Evolutionary conservation across 257 asterid species (phyloP).

Genomic region (Solanum etuberosum): DNA sequence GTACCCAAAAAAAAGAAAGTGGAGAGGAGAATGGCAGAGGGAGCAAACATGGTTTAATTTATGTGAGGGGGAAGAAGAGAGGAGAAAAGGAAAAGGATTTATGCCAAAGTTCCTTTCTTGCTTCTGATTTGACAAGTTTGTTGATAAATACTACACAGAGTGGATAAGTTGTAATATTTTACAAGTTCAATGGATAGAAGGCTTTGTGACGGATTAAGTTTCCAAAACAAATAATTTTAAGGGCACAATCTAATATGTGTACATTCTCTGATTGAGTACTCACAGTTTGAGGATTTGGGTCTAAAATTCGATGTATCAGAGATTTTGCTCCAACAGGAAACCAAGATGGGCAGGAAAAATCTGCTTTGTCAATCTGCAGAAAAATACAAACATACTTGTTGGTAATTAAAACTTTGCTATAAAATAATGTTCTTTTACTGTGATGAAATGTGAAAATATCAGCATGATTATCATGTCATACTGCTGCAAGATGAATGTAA

Average conservation of each 20-base stretch:
- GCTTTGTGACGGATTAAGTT: not conserved
- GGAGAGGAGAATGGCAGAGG: not conserved
- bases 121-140: not conserved
- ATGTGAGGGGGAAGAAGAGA: not conserved
- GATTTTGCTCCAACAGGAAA: conserved; percentile 94
- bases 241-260: not conserved
- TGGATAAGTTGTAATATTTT: not conserved
- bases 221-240: not conserved
- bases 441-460: not conserved
- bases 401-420: not conserved
- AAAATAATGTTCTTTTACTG: not conserved
- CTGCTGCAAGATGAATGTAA: not conserved
- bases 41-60: not conserved
- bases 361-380: conserved; percentile 87
- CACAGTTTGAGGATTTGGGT: conserved; percentile 82
- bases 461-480: not conserved
- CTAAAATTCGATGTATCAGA: conserved; percentile 68
- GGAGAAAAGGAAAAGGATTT: not conserved
- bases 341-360: conserved; percentile 87
- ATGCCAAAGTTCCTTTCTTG: not conserved
- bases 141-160: not conserved
- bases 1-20: not conserved
- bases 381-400: not conserved
- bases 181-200: not conserved
- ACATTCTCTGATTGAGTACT: conserved; percentile 8